phyloP scores from a whole-genome alignment of 148 eudicot species.

The Vaccinium darrowii region DNA sequence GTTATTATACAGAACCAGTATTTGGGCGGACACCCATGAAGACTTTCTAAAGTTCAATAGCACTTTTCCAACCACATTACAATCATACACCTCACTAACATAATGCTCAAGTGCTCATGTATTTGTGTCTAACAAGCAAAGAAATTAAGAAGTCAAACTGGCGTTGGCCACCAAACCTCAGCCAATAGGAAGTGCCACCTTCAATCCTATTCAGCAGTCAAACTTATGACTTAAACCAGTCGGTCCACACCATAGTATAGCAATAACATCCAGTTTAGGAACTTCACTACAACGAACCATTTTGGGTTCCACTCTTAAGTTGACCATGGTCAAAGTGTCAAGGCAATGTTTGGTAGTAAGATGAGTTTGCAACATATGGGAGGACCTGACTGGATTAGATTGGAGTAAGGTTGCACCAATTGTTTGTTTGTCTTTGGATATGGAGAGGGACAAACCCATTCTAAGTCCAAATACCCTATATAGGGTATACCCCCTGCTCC shows the following conservation, averaged over 20 bases:
- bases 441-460: too few species aligned
- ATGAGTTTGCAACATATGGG: not conserved
- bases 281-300: not conserved
- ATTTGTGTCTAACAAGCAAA: not conserved
- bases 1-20: not conserved
- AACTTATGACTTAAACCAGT: not conserved
- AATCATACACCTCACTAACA: not conserved
- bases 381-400: not conserved
- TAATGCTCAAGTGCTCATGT: not conserved
- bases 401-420: not conserved
- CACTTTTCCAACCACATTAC: not conserved
- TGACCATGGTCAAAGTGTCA: not conserved
- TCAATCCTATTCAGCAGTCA: not conserved
- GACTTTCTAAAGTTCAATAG: not conserved
- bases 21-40: not conserved
- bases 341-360: not conserved
- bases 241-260: not conserved
- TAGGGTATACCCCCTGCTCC: too few species aligned
- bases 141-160: not conserved
- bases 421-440: not conserved
- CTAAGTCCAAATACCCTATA: not conserved
- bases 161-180: not conserved
- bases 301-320: not conserved
- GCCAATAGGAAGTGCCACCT: not conserved
- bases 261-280: not conserved